Evolutionary conservation across 495 filamentous ascomycete species (phyloP).

Genomic region (Aspergillus conjunctus): DNA sequence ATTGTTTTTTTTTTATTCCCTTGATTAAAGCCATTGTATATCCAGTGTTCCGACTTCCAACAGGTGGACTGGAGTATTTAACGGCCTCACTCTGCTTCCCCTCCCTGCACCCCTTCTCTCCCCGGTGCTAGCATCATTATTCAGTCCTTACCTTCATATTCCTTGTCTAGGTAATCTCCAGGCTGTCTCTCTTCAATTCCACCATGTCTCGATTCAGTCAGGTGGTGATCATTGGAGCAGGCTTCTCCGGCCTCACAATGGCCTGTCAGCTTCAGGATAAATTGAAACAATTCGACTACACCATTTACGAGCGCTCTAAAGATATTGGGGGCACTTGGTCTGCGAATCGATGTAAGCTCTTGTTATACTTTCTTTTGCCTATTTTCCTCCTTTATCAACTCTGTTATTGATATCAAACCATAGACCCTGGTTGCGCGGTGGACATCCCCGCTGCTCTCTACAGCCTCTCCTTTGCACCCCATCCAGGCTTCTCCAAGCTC

Average conservation of each 20-base stretch:
- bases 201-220: slow-evolving; percentile 9
- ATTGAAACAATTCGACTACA: slow-evolving; percentile 26
- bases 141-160: background rate
- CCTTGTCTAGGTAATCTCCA: background rate
- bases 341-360: slow-evolving; percentile 27
- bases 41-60: too few species aligned
- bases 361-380: background rate
- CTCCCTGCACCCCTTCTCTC: background rate
- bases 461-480: slow-evolving; percentile 32
- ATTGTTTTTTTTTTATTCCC: too few species aligned
- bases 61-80: too few species aligned
- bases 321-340: slow-evolving; percentile 31
- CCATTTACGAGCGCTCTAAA: slow-evolving; percentile 29
- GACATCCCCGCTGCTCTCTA: slow-evolving; percentile 33
- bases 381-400: background rate
- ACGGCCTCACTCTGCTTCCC: too few species aligned
- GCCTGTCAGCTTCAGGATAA: slow-evolving; percentile 29
- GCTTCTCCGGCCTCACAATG: slow-evolving; percentile 32
- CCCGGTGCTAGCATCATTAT: background rate
- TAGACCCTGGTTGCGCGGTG: slow-evolving; percentile 34
- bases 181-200: background rate
- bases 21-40: too few species aligned
- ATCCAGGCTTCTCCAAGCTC: slow-evolving; percentile 29
- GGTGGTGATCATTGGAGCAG: slow-evolving; percentile 31
- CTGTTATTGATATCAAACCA: background rate